Evolutionary conservation across 345 rosid species (phyloP).

Genomic region (Pistacia vera): DNA sequence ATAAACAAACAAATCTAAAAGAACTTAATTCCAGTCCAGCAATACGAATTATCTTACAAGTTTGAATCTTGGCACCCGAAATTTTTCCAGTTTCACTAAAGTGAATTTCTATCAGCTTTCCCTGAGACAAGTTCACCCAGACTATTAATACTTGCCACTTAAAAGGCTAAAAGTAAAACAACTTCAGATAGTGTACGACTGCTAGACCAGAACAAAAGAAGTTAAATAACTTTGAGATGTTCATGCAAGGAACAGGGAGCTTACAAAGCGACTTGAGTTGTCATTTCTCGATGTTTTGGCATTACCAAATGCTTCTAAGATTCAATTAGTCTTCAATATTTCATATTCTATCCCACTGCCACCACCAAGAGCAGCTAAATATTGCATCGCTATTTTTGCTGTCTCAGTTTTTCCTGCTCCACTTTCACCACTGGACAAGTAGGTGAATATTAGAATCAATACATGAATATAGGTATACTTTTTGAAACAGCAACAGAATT

Average conservation of each 20-base stretch:
- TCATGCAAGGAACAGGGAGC: conserved; percentile 37
- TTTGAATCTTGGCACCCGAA: conserved; percentile 98
- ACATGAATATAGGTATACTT: conserved; percentile 1
- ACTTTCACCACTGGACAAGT: conserved; percentile 88
- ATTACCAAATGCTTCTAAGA: conserved; percentile 98
- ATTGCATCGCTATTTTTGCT: conserved; percentile 99
- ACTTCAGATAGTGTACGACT: background rate
- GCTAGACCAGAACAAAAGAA: background rate
- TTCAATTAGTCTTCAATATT: conserved; percentile 94
- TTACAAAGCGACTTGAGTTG: conserved; percentile 99
- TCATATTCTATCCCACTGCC: conserved; percentile 99
- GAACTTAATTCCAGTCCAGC: conserved; percentile 2
- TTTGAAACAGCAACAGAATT: conserved; percentile 6
- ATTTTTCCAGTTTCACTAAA: conserved; percentile 97
- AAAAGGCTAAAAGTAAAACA: background rate
- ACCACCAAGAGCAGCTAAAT: conserved; percentile 99
- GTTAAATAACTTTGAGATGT: conserved; percentile 3
- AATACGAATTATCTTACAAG: conserved; percentile 65
- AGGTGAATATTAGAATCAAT: conserved; percentile 27
- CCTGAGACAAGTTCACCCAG: conserved; percentile 54
- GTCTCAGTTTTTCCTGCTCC: conserved; percentile 99
- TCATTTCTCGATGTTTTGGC: conserved; percentile 96
- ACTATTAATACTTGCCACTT: conserved; percentile 22
- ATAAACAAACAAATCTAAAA: conserved; percentile 1
- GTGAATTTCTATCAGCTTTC: conserved; percentile 93